Conservation (phyloP, 31 red algal species). For the Odonthalia washingtoniensis region DNA sequence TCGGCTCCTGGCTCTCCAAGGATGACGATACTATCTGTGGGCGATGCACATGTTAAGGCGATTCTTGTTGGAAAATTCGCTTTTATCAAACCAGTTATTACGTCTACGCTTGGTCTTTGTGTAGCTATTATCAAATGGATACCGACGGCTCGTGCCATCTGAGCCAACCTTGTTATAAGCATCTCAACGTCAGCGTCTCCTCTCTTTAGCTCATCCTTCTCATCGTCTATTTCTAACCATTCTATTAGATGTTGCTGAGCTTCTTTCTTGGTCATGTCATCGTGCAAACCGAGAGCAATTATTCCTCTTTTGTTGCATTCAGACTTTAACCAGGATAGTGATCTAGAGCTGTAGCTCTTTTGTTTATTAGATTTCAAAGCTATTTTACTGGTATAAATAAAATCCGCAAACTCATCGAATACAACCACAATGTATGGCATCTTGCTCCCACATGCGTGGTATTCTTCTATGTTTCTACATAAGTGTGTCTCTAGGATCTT, state of each 20-base stretch:
- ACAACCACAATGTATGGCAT: no score
- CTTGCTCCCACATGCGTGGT: no score
- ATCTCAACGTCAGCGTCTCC: constrained; percentile 2
- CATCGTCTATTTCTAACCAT: constrained; percentile 17
- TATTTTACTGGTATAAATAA: neutral
- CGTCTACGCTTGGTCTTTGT: constrained; percentile 26
- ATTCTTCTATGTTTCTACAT: neutral
- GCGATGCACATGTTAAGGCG: neutral
- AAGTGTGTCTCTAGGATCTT: neutral
- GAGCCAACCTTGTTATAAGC: constrained; percentile 8
- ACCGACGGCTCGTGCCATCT: constrained; percentile 30
- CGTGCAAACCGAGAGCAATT: neutral
- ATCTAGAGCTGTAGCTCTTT: neutral
- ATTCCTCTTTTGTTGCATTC: neutral
- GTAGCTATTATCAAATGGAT: constrained; percentile 34
- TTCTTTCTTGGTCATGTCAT: neutral
- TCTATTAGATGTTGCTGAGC: neutral
- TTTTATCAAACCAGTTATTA: constrained; percentile 27
- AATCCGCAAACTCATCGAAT: neutral
- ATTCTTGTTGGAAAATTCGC: constrained; percentile 24
- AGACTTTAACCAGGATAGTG: neutral
- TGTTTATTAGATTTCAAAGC: neutral
- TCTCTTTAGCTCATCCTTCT: neutral
- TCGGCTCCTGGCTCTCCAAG: constrained; percentile 19
- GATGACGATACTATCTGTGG: neutral